These are phyloP conservation scores for Physcomitrellopsis africana DNA, from an alignment of 225 moss, liverwort and hornwort species.

Conservation along the genomic window DNA sequence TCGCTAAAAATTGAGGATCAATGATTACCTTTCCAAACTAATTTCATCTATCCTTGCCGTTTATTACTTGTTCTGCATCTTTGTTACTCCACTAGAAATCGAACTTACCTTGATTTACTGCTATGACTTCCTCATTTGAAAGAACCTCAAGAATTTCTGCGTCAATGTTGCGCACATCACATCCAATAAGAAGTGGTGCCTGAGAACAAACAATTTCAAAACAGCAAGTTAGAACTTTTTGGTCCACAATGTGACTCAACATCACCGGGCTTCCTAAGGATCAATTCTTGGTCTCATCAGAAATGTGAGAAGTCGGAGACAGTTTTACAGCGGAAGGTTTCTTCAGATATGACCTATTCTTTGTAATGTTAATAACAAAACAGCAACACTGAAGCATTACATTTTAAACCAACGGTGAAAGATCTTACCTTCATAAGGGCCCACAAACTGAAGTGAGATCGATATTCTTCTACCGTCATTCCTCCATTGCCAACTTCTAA, in stretches of 20 bases:
- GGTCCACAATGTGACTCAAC: conserved; percentile 11
- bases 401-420: conserved; percentile 10
- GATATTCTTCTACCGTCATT: conserved; percentile 79
- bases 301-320: not conserved
- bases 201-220: conserved; percentile 36
- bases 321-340: not conserved
- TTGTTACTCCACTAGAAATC: not conserved
- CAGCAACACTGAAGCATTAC: not conserved
- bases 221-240: conserved; percentile 11
- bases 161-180: conserved; percentile 70
- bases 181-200: conserved; percentile 94
- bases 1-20: not conserved
- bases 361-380: not conserved
- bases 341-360: not conserved
- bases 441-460: conserved; percentile 95
- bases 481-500: conserved; percentile 97
- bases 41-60: not conserved
- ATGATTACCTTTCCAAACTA: not conserved
- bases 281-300: conserved; percentile 10
- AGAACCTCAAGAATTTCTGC: conserved; percentile 67
- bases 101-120: conserved; percentile 83
- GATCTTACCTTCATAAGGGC: conserved; percentile 77
- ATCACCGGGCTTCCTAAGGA: not conserved
- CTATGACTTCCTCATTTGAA: conserved; percentile 89
- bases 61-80: not conserved